Percentiles rank a stretch among this genome's conserved stretches.
These are phyloP conservation scores for Nakazawaea laoshanensis DNA, from an alignment of 805 yeast species.

Conservation along the genomic window DNA sequence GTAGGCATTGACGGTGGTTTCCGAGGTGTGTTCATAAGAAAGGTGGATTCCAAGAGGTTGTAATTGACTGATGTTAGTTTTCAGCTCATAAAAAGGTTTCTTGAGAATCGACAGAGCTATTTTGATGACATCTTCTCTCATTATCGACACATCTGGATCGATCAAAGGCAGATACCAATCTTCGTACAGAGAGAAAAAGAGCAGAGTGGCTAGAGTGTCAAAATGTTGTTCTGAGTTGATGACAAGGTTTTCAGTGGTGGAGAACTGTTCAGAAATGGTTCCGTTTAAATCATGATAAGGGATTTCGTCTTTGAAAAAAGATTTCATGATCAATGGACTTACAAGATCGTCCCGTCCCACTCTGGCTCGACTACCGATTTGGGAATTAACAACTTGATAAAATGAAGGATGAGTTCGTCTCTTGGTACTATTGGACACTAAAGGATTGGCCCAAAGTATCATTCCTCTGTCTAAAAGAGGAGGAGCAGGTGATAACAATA, in stretches of 20 bases:
- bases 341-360: conserved; percentile 1
- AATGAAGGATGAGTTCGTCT: conserved; percentile 5
- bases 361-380: conserved; percentile 1
- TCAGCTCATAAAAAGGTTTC: too few relatives aligned
- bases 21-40: too few relatives aligned
- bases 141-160: too few relatives aligned
- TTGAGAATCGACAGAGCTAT: too few relatives aligned
- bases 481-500: not conserved
- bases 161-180: conserved; percentile 5
- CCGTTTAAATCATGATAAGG: conserved; percentile 6
- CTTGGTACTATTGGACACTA: not conserved
- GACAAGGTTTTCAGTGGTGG: not conserved
- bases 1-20: too few relatives aligned
- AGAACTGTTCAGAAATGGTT: conserved; percentile 2
- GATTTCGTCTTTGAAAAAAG: not conserved
- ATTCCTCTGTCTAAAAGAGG: not conserved
- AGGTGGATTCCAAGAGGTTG: too few relatives aligned
- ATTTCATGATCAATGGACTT: not conserved
- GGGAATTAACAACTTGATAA: not conserved
- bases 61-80: too few relatives aligned
- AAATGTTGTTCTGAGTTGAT: conserved; percentile 3
- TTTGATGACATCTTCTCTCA: conserved; percentile 1
- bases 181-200: conserved; percentile 1
- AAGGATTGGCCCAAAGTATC: conserved; percentile 4
- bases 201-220: conserved; percentile 1